Base-by-base conservation (phyloP, 805 yeast species). In the Danielia reshetovae region DNA sequence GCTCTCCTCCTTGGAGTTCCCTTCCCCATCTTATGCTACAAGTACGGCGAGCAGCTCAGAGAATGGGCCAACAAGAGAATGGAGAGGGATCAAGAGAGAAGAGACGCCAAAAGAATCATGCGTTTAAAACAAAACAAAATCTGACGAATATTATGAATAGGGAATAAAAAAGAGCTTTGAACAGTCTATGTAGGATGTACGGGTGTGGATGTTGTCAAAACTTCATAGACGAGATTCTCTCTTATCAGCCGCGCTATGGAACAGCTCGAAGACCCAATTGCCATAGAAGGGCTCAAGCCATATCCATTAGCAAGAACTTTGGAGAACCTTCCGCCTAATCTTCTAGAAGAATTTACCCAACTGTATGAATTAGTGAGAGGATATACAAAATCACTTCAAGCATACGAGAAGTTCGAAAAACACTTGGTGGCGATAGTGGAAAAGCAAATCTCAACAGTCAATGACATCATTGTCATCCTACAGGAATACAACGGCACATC, bases 21-120 rank as follows among this genome's bases (percentile, higher is more conserved):
- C 5, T 64, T 65, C 42, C 70, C 70, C 1, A 45, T 60, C 7
- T 39, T 60, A 26, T 62, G 68, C 40, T 54, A 56, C 35, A 42
- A 50, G 31, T 57, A 61, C 35, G 70, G 70, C 9, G 68, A 63
- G 37, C 42, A 49, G 30, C 49, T 65, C 27, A 44, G 70, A 29
- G 40, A 38, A 10, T 60, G 65, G 65, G 61, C 65, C 22, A 57
- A 60, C 34, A 43, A 41, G 21, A 42, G 55, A 12, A 46, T 59
- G 39, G 62, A 52, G 23, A 34, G 32, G 9, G 39, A 46, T 14
- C 62, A 57, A 39, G 31, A 31, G 10, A 42, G 36, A 35, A 40
- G 59, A 34, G 59, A 57, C 29, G 46, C 45, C 27, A 40, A 30
- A 15, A 50, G 26, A 24, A 24, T 10, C 26, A n/a, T 9, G 13